Percentiles rank a stretch among this genome's conserved stretches.
phyloP scores from a whole-genome alignment of 331 rosid genomes.

The Acacia concinna region DNA sequence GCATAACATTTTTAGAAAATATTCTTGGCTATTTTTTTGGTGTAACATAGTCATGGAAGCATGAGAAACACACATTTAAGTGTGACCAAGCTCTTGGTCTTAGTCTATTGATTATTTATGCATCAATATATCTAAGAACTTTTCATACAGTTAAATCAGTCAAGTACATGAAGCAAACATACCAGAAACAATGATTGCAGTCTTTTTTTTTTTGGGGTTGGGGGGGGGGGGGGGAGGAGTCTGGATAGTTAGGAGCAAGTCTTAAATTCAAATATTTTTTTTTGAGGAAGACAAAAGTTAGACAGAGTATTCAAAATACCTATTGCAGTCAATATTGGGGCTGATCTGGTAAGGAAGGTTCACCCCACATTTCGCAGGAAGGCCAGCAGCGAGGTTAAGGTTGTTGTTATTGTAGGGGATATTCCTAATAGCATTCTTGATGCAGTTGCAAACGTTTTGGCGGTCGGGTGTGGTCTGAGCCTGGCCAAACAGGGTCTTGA shows the following conservation, averaged over 20 bases:
- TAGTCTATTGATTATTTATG: not conserved
- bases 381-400: slow-evolving; percentile 47
- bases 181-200: not conserved
- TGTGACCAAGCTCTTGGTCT: not conserved
- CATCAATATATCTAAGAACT: not conserved
- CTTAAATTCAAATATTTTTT: not conserved
- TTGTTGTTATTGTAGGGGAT: slow-evolving; percentile 33
- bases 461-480: slow-evolving; percentile 41
- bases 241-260: not conserved
- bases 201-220: no score
- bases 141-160: not conserved
- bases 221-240: not conserved
- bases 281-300: not conserved
- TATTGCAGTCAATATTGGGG: slow-evolving; percentile 55
- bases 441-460: slow-evolving; percentile 49
- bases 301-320: slow-evolving; percentile 25
- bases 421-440: slow-evolving; percentile 43
- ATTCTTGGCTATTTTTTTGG: not conserved
- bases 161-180: not conserved
- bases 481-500: slow-evolving; percentile 30
- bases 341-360: slow-evolving; percentile 65
- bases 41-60: not conserved
- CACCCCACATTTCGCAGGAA: slow-evolving; percentile 61
- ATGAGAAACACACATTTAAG: not conserved
- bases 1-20: no score